These are phyloP conservation scores for Effrenium voratum DNA, from an alignment of 73 alveolate species.

Conservation along the genomic window DNA sequence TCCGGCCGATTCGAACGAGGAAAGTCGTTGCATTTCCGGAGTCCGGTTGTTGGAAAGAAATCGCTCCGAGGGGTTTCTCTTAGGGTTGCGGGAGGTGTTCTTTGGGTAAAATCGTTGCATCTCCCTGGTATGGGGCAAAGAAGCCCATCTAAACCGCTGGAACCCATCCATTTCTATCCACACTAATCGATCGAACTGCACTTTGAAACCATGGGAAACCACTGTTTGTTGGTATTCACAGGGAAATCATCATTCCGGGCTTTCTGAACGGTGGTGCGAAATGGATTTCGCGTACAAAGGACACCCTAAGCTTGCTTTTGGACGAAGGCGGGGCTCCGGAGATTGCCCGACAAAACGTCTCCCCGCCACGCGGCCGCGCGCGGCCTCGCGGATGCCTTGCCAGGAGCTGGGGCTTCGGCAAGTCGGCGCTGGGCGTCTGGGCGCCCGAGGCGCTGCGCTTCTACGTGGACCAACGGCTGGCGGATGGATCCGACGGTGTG, in stretches of 20 bases:
- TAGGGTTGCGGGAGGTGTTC: too few relatives aligned
- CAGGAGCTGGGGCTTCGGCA: constrained; percentile 60
- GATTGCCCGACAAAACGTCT: not conserved
- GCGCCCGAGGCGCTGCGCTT: constrained; percentile 5
- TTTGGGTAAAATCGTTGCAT: too few relatives aligned
- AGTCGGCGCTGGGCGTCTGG: constrained; percentile 68
- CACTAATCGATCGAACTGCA: too few relatives aligned
- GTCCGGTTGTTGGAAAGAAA: too few relatives aligned
- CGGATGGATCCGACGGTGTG: not conserved
- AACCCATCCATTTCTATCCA: too few relatives aligned
- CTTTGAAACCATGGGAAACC: not conserved
- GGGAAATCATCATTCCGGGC: not conserved
- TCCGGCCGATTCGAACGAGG: too few relatives aligned
- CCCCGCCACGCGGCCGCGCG: not conserved
- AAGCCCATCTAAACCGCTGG: too few relatives aligned
- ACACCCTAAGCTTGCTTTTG: not conserved
- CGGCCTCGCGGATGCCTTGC: not conserved
- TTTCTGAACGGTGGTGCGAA: not conserved
- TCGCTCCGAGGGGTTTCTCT: too few relatives aligned
- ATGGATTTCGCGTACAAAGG: not conserved
- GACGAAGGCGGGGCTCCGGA: not conserved
- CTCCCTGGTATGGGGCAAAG: too few relatives aligned
- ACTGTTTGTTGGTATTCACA: not conserved
- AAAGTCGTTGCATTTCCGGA: too few relatives aligned
- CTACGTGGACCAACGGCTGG: not conserved